A percentile compares a stretch with the other conserved stretches of the same genome.
Evolutionary conservation across 345 rosid genomes (phyloP).

Genomic region (Salix dunnii): DNA sequence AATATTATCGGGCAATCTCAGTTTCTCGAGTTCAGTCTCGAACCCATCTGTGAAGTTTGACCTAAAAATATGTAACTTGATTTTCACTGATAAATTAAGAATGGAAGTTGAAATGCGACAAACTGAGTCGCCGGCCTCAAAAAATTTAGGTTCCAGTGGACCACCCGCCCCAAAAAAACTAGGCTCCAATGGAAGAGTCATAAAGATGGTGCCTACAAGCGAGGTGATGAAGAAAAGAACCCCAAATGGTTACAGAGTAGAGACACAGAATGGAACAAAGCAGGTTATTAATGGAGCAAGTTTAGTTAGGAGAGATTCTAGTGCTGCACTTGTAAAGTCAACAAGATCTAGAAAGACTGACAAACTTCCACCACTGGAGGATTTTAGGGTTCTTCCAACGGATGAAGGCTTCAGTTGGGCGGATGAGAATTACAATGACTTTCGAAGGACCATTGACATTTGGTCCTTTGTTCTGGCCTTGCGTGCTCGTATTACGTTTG

Average conservation of each 20-base stretch:
- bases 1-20: slow-evolving; percentile 34
- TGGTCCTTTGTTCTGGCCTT: slow-evolving; percentile 83
- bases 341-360: slow-evolving; percentile 31
- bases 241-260: slow-evolving; percentile 35
- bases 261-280: slow-evolving; percentile 53
- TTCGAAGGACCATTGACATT: slow-evolving; percentile 76
- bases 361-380: slow-evolving; percentile 64
- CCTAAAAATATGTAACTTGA: slow-evolving; percentile 23
- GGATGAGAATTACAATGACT: slow-evolving; percentile 67
- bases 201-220: slow-evolving; percentile 80
- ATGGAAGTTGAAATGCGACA: slow-evolving; percentile 58
- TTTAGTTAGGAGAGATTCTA: slow-evolving; percentile 43
- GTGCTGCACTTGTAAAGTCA: slow-evolving; percentile 37
- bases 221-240: slow-evolving; percentile 54
- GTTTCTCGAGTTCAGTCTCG: slow-evolving; percentile 50
- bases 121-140: slow-evolving; percentile 45
- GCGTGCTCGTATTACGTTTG: slow-evolving; percentile 66
- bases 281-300: slow-evolving; percentile 55
- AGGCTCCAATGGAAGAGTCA: slow-evolving; percentile 51
- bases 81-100: slow-evolving; percentile 19
- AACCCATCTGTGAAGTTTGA: slow-evolving; percentile 34
- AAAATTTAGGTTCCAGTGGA: slow-evolving; percentile 25
- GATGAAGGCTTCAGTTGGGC: slow-evolving; percentile 99
- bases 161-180: slow-evolving; percentile 35
- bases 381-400: slow-evolving; percentile 63